Base-by-base conservation (phyloP, 305 asterid species). In the Fraxinus dipetala region DNA sequence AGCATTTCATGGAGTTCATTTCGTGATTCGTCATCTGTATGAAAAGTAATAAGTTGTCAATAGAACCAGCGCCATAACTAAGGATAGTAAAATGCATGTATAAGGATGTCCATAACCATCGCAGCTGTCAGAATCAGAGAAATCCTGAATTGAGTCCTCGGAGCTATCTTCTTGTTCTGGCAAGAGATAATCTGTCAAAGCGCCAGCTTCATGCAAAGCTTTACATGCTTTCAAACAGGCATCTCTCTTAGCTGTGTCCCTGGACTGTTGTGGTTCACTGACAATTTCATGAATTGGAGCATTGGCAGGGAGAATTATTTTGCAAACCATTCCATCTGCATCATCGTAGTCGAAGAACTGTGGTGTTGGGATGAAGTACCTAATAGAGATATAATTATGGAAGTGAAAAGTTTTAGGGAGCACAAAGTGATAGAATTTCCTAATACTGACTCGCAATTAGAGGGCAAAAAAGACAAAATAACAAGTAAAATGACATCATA, bases 171-270 rank as follows among this genome's bases (percentile, higher is more conserved):
- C 86, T 85, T 91, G 90, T 85, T 91, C 98, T 3, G 97, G 97
- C 92, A 96, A 91, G 78, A 96, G 98, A 91, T 90, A 91, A 88
- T 96, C 96, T 76, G 95, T 93, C 81, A 96, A 90, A 22, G 98
- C 98, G 83, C 98, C 98, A 76, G 92, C 82, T 88, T 89, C 94
- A 87, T 96, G 98, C 86, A 96, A 87, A 51, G 87, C 86, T 90
- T 91, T 87, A 90, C 98, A 96, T 84, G 99, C 99, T 88, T 87
- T 91, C 87, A 96, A 88, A 83, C 98, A 94, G 80, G 97, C 98
- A 83, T 92, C 97, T 87, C 85, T 95, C 87, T 90, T 96, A 85
- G 98, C 95, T 72, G 83, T 91, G 61, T 94, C 98, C 5, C 51
- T 77, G 56, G 98, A 92, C 84, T 88, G 76, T 82, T 88, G 96